Percentiles rank a stretch among this genome's conserved stretches.
Evolutionary conservation across 768 basidiomycete species (phyloP).

Genomic region (Leccinum subtestaceum): DNA sequence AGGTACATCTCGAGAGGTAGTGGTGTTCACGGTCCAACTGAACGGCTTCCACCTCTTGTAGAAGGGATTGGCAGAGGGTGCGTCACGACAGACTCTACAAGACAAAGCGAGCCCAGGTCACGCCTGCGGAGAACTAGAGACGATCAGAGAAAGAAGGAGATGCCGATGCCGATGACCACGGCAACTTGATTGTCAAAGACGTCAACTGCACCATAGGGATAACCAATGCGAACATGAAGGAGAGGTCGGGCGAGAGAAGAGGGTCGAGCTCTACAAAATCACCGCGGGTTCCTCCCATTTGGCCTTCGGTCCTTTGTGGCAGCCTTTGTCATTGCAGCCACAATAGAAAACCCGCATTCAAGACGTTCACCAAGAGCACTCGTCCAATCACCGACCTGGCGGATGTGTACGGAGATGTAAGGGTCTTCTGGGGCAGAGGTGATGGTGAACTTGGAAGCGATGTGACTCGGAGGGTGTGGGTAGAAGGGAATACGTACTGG

Average conservation of each 20-base stretch:
- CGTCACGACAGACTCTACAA: constrained; percentile 88
- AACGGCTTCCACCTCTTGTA: constrained; percentile 85
- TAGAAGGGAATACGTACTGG: constrained; percentile 58
- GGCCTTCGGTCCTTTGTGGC: too few relatives aligned
- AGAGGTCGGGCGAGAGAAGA: too few relatives aligned
- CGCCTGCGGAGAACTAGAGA: constrained; percentile 43
- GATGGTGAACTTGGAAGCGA: constrained; percentile 74
- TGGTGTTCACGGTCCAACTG: constrained; percentile 78
- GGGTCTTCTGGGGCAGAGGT: constrained; percentile 84
- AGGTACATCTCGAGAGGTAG: not conserved
- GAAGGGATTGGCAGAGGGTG: constrained; percentile 89
- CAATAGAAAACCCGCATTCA: constrained; percentile 21
- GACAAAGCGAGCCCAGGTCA: constrained; percentile 78
- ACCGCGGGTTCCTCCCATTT: too few relatives aligned
- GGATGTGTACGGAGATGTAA: constrained; percentile 63
- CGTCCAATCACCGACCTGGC: constrained; percentile 91
- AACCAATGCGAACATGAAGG: too few relatives aligned
- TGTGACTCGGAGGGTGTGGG: not conserved
- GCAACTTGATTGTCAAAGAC: constrained; percentile 82
- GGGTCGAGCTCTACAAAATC: too few relatives aligned
- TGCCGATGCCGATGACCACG: constrained; percentile 77
- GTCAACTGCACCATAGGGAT: too few relatives aligned
- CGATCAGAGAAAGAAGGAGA: not conserved
- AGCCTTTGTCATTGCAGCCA: too few relatives aligned
- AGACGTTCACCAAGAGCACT: constrained; percentile 81